Evolutionary conservation across 768 basidiomycete species (phyloP).

Genomic region (Russula sp.): DNA sequence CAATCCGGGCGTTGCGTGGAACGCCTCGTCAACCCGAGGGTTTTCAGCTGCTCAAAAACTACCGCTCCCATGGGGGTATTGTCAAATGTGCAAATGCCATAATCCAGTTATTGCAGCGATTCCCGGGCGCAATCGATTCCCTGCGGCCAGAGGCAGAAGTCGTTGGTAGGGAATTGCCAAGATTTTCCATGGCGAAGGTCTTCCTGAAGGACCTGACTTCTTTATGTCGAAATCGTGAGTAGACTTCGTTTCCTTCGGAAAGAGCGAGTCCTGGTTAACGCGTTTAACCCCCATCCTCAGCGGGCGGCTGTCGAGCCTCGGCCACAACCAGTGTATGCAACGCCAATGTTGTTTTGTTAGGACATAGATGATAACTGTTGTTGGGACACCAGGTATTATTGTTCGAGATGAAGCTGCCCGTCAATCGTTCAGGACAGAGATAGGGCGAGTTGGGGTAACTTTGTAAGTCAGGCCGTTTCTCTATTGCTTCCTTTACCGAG

Average conservation of each 20-base stretch:
- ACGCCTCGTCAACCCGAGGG: conserved; percentile 28
- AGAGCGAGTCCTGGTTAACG: neutral
- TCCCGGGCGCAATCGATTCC: conserved; percentile 53
- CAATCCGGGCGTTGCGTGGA: conserved; percentile 4
- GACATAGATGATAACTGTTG: neutral
- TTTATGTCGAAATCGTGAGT: conserved; percentile 2
- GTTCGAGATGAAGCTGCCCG: conserved; percentile 54
- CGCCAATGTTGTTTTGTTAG: neutral
- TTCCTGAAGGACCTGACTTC: neutral
- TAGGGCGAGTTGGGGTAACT: conserved; percentile 52
- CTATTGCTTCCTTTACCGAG: neutral
- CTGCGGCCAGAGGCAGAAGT: conserved; percentile 50
- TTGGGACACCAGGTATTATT: conserved; percentile 45
- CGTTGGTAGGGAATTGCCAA: conserved; percentile 45
- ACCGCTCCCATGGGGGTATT: conserved; percentile 67
- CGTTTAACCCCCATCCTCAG: conserved; percentile 24
- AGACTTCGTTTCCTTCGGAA: neutral
- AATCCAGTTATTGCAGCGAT: conserved; percentile 48
- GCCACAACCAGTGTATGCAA: conserved; percentile 53
- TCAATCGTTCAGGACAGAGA: conserved; percentile 39
- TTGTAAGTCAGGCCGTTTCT: conserved; percentile 35
- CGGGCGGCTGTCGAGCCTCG: conserved; percentile 48
- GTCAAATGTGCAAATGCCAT: conserved; percentile 63
- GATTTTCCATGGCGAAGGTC: conserved; percentile 45
- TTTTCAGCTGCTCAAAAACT: conserved; percentile 59